Evolutionary conservation across 805 yeast species (phyloP), one percentile per base, ranked within the genome.

Genomic region (Wickerhamomyces kurtzmanii): DNA sequence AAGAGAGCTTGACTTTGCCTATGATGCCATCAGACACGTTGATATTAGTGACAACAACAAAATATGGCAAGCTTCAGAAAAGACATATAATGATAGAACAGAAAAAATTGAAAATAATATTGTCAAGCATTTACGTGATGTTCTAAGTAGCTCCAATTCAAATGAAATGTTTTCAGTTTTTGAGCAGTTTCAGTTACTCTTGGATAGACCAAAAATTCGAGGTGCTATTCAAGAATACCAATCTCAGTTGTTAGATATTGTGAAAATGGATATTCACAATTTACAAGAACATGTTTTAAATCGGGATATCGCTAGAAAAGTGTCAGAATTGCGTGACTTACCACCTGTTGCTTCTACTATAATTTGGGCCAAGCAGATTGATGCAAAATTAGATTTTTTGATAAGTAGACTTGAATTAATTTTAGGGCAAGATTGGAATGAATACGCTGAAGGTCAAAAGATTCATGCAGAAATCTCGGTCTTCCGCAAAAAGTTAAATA

Each of bases 401-500:
- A 41, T 60, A 18, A 38, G 46, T 4, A 57, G 71, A 17, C 49
- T 77, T 6, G 71, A 68, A 24, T 47, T 60, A 9, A 59, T 77
- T 4, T 51, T 79, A 6, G 82, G 86, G 0, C 43, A 58, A 12
- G 71, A 72, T 6, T 79, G 87, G 87, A 53, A 49, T 13, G 52
- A 60, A 8, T 72, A 70, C 32, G 67, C 76, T 3, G 85, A 76
- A 29, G 96, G 95, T 0, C 66, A 63, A 29, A 69, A 65, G 34
- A 66, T 89, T 1, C 56, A 65, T 8, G 47, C 57, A 2, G 82
- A 72, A 33, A 60, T 71, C 15, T 39, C 47, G 3, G 49, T 56
- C 0, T 57, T 81, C 26, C 41, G 58, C n/a, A 50, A 57, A 15
- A 68, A 63, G 26, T 49, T 75, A 8, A 58, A 76, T 27, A 44